Evolutionary conservation across 805 yeast species (phyloP).

Genomic region (Lachancea waltii): DNA sequence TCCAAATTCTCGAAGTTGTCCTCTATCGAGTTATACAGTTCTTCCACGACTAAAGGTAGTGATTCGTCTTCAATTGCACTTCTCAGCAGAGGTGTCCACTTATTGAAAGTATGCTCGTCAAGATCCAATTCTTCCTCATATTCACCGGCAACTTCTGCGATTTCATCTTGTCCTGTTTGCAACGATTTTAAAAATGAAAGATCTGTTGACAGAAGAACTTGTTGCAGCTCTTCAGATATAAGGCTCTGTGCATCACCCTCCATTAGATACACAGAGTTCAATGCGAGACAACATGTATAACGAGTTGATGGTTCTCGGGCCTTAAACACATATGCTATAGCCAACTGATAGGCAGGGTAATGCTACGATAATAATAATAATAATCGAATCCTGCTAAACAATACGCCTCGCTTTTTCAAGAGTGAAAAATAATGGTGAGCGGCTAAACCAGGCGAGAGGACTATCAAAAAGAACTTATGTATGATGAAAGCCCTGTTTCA

Average conservation of each 20-base stretch:
- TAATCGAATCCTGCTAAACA: no score
- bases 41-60: constrained; percentile 23
- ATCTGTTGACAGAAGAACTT: constrained; percentile 23
- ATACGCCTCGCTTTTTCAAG: no score
- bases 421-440: no score
- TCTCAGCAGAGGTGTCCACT: constrained; percentile 31
- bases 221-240: constrained; percentile 28
- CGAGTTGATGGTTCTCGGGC: no score
- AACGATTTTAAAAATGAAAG: constrained; percentile 5
- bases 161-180: not conserved
- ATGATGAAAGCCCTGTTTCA: no score
- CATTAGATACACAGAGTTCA: no score
- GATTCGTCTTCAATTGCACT: constrained; percentile 23
- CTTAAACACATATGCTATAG: no score
- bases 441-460: no score
- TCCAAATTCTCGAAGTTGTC: constrained; percentile 32
- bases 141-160: constrained; percentile 2
- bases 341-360: no score
- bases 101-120: constrained; percentile 27
- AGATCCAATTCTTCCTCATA: constrained; percentile 22
- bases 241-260: constrained; percentile 24
- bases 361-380: no score
- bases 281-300: no score
- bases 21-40: constrained; percentile 28
- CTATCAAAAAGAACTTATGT: no score